These are phyloP conservation scores for Bruguiera hainesii DNA, from an alignment of 441 rosid species.

Conservation along the genomic window DNA sequence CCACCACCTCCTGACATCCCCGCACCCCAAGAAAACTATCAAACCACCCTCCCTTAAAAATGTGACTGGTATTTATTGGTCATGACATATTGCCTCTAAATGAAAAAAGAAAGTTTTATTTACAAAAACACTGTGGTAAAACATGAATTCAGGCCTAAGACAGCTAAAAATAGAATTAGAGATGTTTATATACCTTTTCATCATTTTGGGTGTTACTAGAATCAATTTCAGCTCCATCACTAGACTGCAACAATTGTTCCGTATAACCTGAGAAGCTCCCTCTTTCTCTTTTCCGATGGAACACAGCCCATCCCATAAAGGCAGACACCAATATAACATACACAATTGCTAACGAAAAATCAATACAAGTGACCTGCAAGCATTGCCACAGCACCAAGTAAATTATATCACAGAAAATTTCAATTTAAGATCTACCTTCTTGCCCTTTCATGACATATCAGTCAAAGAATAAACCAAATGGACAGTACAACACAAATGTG, in stretches of 20 bases:
- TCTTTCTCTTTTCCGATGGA: constrained; percentile 46
- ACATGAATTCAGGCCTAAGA: not conserved
- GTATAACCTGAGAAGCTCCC: constrained; percentile 30
- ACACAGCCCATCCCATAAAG: constrained; percentile 71
- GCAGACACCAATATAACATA: constrained; percentile 62
- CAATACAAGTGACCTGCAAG: constrained; percentile 80
- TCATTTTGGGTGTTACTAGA: constrained; percentile 31
- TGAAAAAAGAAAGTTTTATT: no score
- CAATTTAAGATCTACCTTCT: not conserved
- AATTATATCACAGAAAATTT: constrained; percentile 3
- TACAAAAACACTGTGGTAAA: not conserved
- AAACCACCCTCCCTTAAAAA: no score
- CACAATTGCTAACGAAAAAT: constrained; percentile 55
- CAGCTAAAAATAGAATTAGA: not conserved
- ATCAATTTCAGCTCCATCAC: constrained; percentile 44
- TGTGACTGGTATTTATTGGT: no score
- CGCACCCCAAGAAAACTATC: no score
- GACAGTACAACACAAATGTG: constrained; percentile 1
- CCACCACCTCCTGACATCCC: no score
- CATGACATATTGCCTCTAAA: no score
- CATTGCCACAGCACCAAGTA: constrained; percentile 19
- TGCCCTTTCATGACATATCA: not conserved
- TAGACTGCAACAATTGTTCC: constrained; percentile 49
- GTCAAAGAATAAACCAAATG: constrained; percentile 8
- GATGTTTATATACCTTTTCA: constrained; percentile 24